Evolutionary conservation across 1,284 basidiomycete genomes (phyloP), one percentile per base, ranked within the genome.

Genomic region (Sporisorium iseilematis-ciliati): DNA sequence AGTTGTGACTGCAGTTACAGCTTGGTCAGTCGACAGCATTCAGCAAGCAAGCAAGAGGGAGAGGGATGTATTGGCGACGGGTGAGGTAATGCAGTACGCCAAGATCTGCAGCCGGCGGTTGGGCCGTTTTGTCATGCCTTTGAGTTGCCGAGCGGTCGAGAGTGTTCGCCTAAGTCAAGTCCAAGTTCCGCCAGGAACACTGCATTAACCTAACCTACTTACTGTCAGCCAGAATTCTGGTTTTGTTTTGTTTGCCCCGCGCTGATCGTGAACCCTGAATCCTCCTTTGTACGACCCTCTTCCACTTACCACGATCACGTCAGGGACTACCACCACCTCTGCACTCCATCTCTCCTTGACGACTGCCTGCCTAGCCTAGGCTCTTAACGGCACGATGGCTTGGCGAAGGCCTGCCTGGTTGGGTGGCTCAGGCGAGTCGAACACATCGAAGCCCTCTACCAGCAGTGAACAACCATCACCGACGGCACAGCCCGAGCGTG

Each of bases 331-430:
- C 14, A 48, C 26, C 4, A 29, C 7, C 25, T 25, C 7, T 8
- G 7, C 31, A 33, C 53, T 11, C 2, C 29, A n/a, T n/a, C 42
- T 42, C 40, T n/a, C 38, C 16, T 18, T 23, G 49, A 21, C 16
- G 7, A 18, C n/a, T 49, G 35, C 25, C 26, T 40, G 20, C 26
- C 56, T 58, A 40, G 7, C 33, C 16, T 7, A 16, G 51, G 51
- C 51, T 52, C 23, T 10, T 16, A 31, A 41, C 43, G 43, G 38
- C 54, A 29, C 48, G 11, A 67, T 67, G 65, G 58, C 51, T 41
- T 61, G 58, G 54, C 50, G 38, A 21, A 57, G 54, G 52, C 65
- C 65, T 41, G 48, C 54, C 26, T 67, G 65, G 65, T 25, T 57
- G 38, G 54, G 49, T 23, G 54, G 65, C 38, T 41, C 53, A 2